Percentiles rank a stretch among this genome's conserved stretches.
These are phyloP conservation scores for Exserohilum turcica DNA, from an alignment of 2,329 filamentous ascomycete species.

Conservation along the genomic window DNA sequence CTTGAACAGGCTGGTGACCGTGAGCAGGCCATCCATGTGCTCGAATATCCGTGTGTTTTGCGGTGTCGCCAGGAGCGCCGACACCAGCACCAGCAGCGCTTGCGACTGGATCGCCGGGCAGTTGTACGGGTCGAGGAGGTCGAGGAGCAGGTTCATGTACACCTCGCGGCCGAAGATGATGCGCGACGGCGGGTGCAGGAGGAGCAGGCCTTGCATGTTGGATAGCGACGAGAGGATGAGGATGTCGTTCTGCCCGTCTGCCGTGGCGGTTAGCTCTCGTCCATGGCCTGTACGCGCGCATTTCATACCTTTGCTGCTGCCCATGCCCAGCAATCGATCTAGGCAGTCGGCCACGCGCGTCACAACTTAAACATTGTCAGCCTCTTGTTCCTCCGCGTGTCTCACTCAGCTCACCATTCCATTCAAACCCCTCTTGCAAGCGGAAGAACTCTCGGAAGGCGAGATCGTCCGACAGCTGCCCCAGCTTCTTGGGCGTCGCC, in stretches of 20 bases:
- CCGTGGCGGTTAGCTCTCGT: background rate
- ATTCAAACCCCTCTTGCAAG: conserved; percentile 95
- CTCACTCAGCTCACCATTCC: conserved; percentile 68
- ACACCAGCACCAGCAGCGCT: conserved; percentile 87
- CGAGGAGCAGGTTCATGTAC: conserved; percentile 95
- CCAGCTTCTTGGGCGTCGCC: conserved; percentile 57
- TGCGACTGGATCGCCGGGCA: conserved; percentile 90
- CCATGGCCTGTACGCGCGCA: background rate
- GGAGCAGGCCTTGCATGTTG: conserved; percentile 82
- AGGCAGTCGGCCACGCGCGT: conserved; percentile 83
- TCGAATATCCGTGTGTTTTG: conserved; percentile 92
- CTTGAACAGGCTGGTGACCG: conserved; percentile 91
- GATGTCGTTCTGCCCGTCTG: conserved; percentile 80
- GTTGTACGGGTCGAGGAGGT: conserved; percentile 88
- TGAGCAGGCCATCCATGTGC: conserved; percentile 85
- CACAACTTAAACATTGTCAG: conserved; percentile 61
- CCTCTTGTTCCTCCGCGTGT: background rate
- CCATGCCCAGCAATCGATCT: conserved; percentile 82
- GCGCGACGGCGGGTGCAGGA: conserved; percentile 89
- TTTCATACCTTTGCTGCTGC: conserved; percentile 54
- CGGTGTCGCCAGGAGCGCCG: conserved; percentile 83
- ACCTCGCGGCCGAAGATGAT: conserved; percentile 84
- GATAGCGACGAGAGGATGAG: conserved; percentile 88
- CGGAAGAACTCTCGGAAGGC: conserved; percentile 97
- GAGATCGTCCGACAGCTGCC: conserved; percentile 76